Evolutionary conservation across 2,329 filamentous ascomycete genomes (phyloP).

Genomic region (Penicillium janthinellum): DNA sequence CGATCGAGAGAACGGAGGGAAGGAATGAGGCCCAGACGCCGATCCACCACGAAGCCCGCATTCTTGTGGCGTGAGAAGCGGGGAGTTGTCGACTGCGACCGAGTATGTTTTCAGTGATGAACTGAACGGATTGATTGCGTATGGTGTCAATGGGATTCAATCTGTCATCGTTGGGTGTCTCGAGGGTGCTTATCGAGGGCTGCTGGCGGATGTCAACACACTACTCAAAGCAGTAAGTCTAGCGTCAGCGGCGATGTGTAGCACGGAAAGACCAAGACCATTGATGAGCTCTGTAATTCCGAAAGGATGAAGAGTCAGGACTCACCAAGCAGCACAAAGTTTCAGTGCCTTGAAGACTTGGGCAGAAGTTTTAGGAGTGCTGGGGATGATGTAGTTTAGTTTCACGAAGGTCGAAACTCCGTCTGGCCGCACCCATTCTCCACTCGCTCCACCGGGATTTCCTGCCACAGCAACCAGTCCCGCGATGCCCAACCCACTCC

Average conservation of each 20-base stretch:
- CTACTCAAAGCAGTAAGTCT: slow-evolving; percentile 35
- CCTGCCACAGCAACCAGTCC: slow-evolving; percentile 39
- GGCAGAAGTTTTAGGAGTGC: slow-evolving; percentile 6
- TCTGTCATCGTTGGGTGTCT: slow-evolving; percentile 12
- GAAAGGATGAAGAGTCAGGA: background rate
- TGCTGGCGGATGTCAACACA: slow-evolving; percentile 35
- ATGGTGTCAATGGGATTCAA: slow-evolving; percentile 2
- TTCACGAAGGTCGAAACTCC: background rate
- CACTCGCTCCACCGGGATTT: slow-evolving; percentile 31
- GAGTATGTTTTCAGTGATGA: background rate
- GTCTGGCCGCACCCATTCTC: background rate
- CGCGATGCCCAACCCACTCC: slow-evolving; percentile 23
- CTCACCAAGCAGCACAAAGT: background rate
- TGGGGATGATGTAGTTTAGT: slow-evolving; percentile 25
- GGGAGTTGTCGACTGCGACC: background rate
- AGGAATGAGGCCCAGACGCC: slow-evolving; percentile 36
- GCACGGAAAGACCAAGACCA: background rate
- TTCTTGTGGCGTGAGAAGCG: slow-evolving; percentile 24
- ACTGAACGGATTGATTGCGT: background rate
- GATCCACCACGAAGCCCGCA: slow-evolving; percentile 39
- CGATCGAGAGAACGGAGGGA: slow-evolving; percentile 33
- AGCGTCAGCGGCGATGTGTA: slow-evolving; percentile 9
- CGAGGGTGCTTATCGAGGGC: slow-evolving; percentile 11
- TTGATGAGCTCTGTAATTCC: background rate
- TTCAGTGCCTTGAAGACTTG: slow-evolving; percentile 3